Evolutionary conservation across 2,329 filamentous ascomycete species (phyloP).

Genomic region (Nannizziopsis arthrosporioides): DNA sequence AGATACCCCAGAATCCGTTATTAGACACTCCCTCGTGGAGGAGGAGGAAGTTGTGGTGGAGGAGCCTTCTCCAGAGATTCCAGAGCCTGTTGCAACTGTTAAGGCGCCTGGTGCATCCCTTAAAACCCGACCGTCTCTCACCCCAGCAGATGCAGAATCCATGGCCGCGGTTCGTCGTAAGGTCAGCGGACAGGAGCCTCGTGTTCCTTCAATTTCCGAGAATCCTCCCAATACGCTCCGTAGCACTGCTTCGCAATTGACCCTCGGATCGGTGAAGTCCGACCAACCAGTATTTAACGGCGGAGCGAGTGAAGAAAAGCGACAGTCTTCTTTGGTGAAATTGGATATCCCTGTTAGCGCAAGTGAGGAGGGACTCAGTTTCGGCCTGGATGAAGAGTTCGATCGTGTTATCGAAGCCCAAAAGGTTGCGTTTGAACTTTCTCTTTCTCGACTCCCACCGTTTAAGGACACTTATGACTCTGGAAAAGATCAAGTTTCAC

Average conservation of each 20-base stretch:
- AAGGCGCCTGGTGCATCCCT: conserved; percentile 76
- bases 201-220: conserved; percentile 9
- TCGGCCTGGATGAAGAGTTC: conserved; percentile 84
- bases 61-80: conserved; percentile 43
- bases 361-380: conserved; percentile 56
- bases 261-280: neutral
- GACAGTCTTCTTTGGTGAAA: conserved; percentile 65
- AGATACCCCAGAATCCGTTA: conserved; percentile 78
- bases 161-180: conserved; percentile 81
- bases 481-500: neutral
- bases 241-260: conserved; percentile 1
- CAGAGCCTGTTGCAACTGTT: conserved; percentile 76
- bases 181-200: conserved; percentile 62
- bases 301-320: conserved; percentile 29
- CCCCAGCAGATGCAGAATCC: conserved; percentile 66
- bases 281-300: neutral
- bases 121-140: conserved; percentile 79
- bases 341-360: conserved; percentile 67
- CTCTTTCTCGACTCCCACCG: conserved; percentile 29
- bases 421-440: conserved; percentile 64
- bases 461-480: conserved; percentile 3
- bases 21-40: conserved; percentile 57
- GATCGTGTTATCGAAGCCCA: conserved; percentile 89
- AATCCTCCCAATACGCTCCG: neutral
- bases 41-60: conserved; percentile 23